These are phyloP conservation scores for Paratinospora sagittata DNA, from an alignment of 164 flowering plant genomes.

Conservation along the genomic window DNA sequence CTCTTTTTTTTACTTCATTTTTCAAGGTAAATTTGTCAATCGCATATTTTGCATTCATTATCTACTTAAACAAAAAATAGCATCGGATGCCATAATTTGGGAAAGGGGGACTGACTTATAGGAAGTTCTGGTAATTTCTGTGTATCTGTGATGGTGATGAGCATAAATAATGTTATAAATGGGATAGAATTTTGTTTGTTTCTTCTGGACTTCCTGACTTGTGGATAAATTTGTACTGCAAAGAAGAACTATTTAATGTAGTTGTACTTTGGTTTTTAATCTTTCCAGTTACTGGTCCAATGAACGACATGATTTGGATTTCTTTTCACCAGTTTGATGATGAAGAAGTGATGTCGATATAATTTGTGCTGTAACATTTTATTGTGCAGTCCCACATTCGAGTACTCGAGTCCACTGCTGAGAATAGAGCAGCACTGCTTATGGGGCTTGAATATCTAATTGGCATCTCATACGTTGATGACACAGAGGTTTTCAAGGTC, in stretches of 20 bases:
- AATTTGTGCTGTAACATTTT: slow-evolving; percentile 6
- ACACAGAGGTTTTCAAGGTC: slow-evolving; percentile 97
- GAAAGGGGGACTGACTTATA: neutral
- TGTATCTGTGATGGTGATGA: neutral
- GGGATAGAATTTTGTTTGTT: neutral
- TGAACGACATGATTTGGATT: neutral
- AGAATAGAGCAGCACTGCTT: slow-evolving; percentile 58
- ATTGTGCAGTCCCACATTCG: slow-evolving; percentile 72
- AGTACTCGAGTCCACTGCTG: slow-evolving; percentile 65
- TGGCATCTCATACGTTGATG: slow-evolving; percentile 91
- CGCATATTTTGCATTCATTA: neutral
- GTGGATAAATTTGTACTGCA: neutral
- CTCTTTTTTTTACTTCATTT: slow-evolving; percentile 90
- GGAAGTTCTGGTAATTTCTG: neutral
- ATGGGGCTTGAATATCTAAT: slow-evolving; percentile 92
- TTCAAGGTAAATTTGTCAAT: slow-evolving; percentile 56
- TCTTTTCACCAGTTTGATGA: neutral
- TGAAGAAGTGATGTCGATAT: neutral
- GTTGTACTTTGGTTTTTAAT: neutral
- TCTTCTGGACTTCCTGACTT: neutral
- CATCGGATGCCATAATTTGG: neutral
- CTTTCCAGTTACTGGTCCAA: neutral
- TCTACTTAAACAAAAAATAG: neutral
- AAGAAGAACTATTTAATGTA: neutral
- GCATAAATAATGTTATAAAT: neutral